phyloP scores from a whole-genome alignment of 441 rosid genomes.

The Erodium trifolium region DNA sequence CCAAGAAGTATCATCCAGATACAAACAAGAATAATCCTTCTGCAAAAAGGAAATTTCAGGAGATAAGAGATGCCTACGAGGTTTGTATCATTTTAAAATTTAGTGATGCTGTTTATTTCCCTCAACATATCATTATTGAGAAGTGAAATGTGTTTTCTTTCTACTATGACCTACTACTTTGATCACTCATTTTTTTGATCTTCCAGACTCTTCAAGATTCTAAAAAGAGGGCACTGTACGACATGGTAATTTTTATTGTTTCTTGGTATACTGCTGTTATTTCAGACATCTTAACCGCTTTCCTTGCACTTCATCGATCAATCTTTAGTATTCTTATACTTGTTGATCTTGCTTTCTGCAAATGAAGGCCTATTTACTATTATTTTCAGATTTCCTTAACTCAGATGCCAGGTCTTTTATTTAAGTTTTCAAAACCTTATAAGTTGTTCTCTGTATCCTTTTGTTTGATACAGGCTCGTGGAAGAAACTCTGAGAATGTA shows the following conservation, averaged over 20 bases:
- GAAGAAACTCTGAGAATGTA: conserved; percentile 33
- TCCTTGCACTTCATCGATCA: background rate
- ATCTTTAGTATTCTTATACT: background rate
- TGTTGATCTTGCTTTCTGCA: background rate
- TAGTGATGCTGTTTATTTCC: conserved; percentile 5
- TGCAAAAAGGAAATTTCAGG: conserved; percentile 76
- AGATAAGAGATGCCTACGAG: conserved; percentile 80
- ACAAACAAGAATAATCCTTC: conserved; percentile 74
- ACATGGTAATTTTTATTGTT: conserved; percentile 34
- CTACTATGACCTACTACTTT: background rate
- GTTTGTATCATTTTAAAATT: conserved; percentile 24
- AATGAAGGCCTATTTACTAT: background rate
- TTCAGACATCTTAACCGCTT: background rate
- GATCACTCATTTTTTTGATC: background rate
- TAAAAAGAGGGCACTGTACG: conserved; percentile 62
- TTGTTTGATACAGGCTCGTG: conserved; percentile 30
- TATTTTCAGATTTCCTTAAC: background rate
- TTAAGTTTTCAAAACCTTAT: background rate
- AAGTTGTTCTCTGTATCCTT: conserved; percentile 15
- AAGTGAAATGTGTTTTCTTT: background rate
- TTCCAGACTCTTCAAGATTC: conserved; percentile 60
- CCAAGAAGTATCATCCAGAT: conserved; percentile 86
- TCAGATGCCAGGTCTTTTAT: background rate
- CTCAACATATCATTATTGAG: background rate
- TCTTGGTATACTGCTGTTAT: background rate